Conservation (phyloP, 768 basidiomycete genomes). For the Tulasnella sp. region DNA sequence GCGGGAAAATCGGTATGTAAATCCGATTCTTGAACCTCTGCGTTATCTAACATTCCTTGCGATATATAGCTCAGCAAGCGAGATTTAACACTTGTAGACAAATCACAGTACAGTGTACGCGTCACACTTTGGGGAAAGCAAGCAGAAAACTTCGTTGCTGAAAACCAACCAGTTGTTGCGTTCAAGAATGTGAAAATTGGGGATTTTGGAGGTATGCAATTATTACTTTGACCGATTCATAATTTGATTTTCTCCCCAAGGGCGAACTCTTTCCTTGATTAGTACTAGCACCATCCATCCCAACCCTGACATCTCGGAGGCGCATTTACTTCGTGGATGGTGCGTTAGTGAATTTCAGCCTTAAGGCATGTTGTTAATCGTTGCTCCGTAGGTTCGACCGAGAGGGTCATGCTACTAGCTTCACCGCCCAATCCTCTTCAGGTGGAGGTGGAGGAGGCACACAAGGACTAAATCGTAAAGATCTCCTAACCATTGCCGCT, state of each 20-base stretch:
- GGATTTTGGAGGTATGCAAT: slow-evolving; percentile 61
- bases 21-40: not conserved
- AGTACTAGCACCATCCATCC: slow-evolving; percentile 69
- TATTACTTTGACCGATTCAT: not conserved
- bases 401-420: slow-evolving; percentile 45
- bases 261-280: slow-evolving; percentile 73
- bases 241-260: slow-evolving; percentile 27
- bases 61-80: slow-evolving; percentile 62
- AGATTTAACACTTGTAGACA: slow-evolving; percentile 80
- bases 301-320: slow-evolving; percentile 86
- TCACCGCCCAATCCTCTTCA: slow-evolving; percentile 49
- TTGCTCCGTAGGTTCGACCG: slow-evolving; percentile 45
- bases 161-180: slow-evolving; percentile 60
- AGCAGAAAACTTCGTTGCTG: slow-evolving; percentile 62
- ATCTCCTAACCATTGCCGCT: slow-evolving; percentile 59
- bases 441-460: slow-evolving; percentile 28
- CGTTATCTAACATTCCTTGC: not conserved
- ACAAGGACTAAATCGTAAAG: slow-evolving; percentile 49
- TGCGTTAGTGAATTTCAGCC: slow-evolving; percentile 19
- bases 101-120: slow-evolving; percentile 59
- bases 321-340: slow-evolving; percentile 82
- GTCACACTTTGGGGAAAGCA: slow-evolving; percentile 94
- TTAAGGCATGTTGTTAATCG: not conserved
- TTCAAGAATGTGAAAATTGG: slow-evolving; percentile 91
- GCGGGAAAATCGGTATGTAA: slow-evolving; percentile 47